Base-by-base conservation (phyloP, 2,329 filamentous ascomycete species). In the Calonectria pseudoturangicola region DNA sequence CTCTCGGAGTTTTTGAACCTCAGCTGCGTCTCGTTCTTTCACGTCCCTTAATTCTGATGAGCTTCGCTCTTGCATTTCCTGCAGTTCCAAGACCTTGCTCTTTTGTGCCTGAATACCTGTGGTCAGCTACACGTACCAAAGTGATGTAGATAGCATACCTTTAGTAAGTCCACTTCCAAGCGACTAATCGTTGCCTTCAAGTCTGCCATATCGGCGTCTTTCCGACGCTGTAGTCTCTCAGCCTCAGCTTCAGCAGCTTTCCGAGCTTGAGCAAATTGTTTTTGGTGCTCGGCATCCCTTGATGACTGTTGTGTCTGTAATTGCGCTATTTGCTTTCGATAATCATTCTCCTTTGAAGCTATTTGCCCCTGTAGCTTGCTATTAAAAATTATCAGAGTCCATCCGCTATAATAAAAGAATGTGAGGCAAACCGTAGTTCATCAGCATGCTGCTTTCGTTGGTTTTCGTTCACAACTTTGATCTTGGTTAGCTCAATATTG, bases 381-480 rank as follows among this genome's bases (percentile, higher is more conserved):
- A 68, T 30, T 75, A 48, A 21, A 6, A 30, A 7, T 76, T 62
- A 80, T 77, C 56, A 72, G 80, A n/a, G 25, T 30, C 27, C 27
- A 60, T 21, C 39, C 3, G 18, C 15, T 3, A 16, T 13, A 9
- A 27, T 33, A 2, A 18, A 21, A 2, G 7, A 39, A 21, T 25
- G 9, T 15, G 2, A 13, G 39, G 84, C 86, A 76, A 86, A 90
- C 81, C 87, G 87, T 8, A 93, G 76, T 69, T 95, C 93, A 45
- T 91, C 89, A 66, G 93, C 91, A 79, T 97, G 93, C 41, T 92
- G 89, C 58, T 88, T 88, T 77, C 95, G 93, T 21, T 96, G 85
- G 9, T 90, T 89, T 63, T 96, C 93, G 69, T 95, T 94, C 75
- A 93, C 88, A 43, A 88, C 89, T 74, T 92, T 92, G 62, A 94